phyloP scores from a whole-genome alignment of 192 early-diverging fungal genomes.

The Linnemannia schmuckeri region DNA sequence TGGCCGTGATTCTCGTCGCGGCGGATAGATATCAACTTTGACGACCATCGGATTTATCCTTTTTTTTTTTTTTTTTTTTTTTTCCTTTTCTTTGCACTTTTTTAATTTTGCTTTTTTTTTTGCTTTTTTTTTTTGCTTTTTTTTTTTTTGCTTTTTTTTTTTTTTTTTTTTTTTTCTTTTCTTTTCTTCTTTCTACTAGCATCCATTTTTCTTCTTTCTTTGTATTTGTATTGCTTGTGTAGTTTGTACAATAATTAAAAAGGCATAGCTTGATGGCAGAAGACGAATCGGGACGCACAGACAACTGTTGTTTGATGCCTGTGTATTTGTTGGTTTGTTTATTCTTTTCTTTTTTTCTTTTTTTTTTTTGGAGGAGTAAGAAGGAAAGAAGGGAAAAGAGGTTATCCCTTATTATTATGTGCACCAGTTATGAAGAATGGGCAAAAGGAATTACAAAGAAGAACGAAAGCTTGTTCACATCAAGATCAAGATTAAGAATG shows the following conservation, averaged over 20 bases:
- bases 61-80: neutral
- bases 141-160: neutral
- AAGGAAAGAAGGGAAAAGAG: no score
- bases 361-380: neutral
- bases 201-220: neutral
- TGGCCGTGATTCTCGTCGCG: conserved; percentile 39
- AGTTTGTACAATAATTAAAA: neutral
- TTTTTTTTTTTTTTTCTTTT: conserved; percentile 18
- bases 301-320: neutral
- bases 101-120: neutral
- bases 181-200: neutral
- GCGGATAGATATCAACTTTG: conserved; percentile 18
- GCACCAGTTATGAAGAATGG: no score
- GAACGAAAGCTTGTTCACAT: no score
- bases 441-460: no score
- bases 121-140: conserved; percentile 1
- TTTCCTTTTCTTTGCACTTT: neutral
- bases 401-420: neutral
- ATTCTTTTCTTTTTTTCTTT: no score
- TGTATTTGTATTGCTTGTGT: neutral
- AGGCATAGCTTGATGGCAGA: neutral
- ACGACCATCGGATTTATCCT: neutral
- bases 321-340: neutral
- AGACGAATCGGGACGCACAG: neutral
- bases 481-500: no score